phyloP scores from a whole-genome alignment of 495 filamentous ascomycete genomes.

The Aspergillus homomorphus region DNA sequence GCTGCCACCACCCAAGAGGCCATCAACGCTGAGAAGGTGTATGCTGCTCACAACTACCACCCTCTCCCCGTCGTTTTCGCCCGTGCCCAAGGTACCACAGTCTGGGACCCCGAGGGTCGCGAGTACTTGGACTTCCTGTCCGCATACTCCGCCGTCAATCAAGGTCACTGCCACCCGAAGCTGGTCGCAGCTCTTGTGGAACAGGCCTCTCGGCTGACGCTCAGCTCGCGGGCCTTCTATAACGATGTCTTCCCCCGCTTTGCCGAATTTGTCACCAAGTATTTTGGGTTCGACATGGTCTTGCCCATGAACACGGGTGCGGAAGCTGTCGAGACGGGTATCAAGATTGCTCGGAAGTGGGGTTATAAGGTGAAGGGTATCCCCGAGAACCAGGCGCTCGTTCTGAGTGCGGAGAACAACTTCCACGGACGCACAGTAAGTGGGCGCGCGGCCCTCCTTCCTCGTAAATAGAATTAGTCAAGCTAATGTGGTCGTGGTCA shows the following conservation, averaged over 20 bases:
- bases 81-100: constrained; percentile 73
- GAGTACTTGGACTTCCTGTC: constrained; percentile 98
- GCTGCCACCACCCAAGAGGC: constrained; percentile 74
- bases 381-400: constrained; percentile 74
- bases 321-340: constrained; percentile 96
- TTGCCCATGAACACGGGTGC: constrained; percentile 99
- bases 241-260: constrained; percentile 99
- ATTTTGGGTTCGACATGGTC: constrained; percentile 97
- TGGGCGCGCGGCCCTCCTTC: constrained; percentile 10
- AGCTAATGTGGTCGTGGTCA: constrained; percentile 16
- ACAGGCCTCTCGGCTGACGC: constrained; percentile 84
- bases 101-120: constrained; percentile 97
- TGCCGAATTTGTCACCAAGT: constrained; percentile 83
- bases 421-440: constrained; percentile 94
- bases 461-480: constrained; percentile 15
- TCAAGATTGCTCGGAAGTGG: constrained; percentile 99
- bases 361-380: constrained; percentile 96
- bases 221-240: constrained; percentile 95
- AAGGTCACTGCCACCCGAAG: constrained; percentile 97
- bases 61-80: constrained; percentile 92
- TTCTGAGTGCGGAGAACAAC: constrained; percentile 85
- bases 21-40: constrained; percentile 75
- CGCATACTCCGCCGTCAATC: constrained; percentile 97
- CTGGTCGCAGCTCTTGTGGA: constrained; percentile 85
- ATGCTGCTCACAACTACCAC: constrained; percentile 98